Evolutionary conservation across 2,329 filamentous ascomycete species (phyloP).

Genomic region (Cylindrodendrum hubeiense): DNA sequence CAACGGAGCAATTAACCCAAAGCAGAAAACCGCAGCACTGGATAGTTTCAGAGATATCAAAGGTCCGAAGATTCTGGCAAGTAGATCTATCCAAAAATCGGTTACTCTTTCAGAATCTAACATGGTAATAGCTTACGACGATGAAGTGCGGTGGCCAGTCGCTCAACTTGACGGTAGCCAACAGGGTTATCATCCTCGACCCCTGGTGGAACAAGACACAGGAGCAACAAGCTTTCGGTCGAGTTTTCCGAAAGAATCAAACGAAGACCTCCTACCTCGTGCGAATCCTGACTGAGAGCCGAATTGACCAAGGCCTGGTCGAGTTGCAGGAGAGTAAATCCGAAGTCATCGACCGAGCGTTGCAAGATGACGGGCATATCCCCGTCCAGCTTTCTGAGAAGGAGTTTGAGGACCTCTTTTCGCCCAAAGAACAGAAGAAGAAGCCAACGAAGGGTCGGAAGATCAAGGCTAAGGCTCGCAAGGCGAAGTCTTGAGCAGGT

Average conservation of each 20-base stretch:
- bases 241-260: constrained; percentile 76
- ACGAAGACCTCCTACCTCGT: constrained; percentile 68
- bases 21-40: constrained; percentile 36
- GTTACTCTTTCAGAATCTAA: not conserved
- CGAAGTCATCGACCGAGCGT: constrained; percentile 52
- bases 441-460: not conserved
- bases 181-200: constrained; percentile 67
- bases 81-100: constrained; percentile 17
- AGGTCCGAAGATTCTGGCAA: constrained; percentile 50
- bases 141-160: constrained; percentile 52
- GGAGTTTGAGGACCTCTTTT: constrained; percentile 16
- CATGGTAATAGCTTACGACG: constrained; percentile 47
- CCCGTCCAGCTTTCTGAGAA: not conserved
- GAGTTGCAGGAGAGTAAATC: constrained; percentile 69
- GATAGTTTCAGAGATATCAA: constrained; percentile 35
- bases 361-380: constrained; percentile 46
- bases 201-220: constrained; percentile 72
- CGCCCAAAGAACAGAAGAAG: not conserved
- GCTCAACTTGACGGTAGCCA: constrained; percentile 58
- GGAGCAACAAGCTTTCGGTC: constrained; percentile 72
- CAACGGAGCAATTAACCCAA: constrained; percentile 40
- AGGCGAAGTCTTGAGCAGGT: not conserved
- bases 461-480: not conserved
- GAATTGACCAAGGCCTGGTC: constrained; percentile 69
- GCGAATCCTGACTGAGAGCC: constrained; percentile 66